A percentile compares a stretch with the other conserved stretches of the same genome.
These are phyloP conservation scores for Hevea brasiliensis DNA, from an alignment of 345 rosid genomes.

Conservation along the genomic window DNA sequence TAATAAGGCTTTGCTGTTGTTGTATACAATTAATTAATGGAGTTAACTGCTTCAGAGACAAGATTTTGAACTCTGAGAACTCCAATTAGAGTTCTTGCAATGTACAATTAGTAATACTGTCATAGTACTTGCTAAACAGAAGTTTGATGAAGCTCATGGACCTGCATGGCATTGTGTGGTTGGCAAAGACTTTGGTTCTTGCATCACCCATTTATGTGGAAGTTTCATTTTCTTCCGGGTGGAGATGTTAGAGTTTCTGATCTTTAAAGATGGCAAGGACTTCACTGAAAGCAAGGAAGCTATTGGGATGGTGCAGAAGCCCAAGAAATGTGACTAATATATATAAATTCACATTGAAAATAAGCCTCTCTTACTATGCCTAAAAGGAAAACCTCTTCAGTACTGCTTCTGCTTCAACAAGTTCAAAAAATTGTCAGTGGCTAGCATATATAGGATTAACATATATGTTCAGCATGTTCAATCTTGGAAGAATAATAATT, in stretches of 20 bases:
- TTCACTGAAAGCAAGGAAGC: conserved; percentile 44
- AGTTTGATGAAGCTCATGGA: conserved; percentile 48
- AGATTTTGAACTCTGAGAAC: not conserved
- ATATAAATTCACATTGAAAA: not conserved
- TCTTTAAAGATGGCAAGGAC: conserved; percentile 54
- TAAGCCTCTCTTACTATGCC: not conserved
- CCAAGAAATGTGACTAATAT: conserved; percentile 5
- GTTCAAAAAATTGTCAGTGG: too few relatives aligned
- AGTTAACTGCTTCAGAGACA: not conserved
- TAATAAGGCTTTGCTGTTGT: too few relatives aligned
- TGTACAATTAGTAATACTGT: not conserved
- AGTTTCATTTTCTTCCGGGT: conserved; percentile 48
- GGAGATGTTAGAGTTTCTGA: conserved; percentile 51
- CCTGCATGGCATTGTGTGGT: conserved; percentile 56
- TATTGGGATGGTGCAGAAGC: conserved; percentile 34
- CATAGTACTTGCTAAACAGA: conserved; percentile 26
- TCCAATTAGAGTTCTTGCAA: too few relatives aligned
- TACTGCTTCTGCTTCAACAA: too few relatives aligned
- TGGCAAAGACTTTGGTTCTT: conserved; percentile 50
- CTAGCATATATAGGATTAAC: too few relatives aligned
- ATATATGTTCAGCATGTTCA: not conserved
- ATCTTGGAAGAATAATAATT: not conserved
- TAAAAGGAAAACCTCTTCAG: too few relatives aligned
- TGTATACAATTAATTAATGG: too few relatives aligned
- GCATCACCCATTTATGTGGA: conserved; percentile 48